Base-by-base conservation (phyloP, 148 eudicot genomes). In the Cornus suecica region DNA sequence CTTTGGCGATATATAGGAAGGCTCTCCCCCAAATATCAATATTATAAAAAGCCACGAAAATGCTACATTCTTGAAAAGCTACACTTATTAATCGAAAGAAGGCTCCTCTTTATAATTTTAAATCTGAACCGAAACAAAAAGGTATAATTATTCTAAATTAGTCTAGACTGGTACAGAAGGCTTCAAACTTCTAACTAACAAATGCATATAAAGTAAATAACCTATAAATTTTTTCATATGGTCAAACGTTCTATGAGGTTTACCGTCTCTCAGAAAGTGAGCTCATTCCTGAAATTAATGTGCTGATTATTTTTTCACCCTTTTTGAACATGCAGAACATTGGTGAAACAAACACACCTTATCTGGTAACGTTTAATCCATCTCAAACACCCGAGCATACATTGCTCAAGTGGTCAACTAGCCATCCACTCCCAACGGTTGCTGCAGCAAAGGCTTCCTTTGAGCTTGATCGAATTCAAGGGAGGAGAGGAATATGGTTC, bases 401-500 rank as follows among this genome's bases (percentile, higher is more conserved):
- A 34, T 37, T 90, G 88, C 93, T 92, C 1, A 89, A 89, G 74
- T 95, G 99, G 99, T 76, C 88, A 68, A 87, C 94, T 8, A 92
- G 97, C 42, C 99, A 95, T 81, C 97, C 99, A 27, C 83, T 89
- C 31, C 99, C 99, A 51, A 91, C 97, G 24, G 94, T 92, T 72
- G 93, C 97, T 56, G 94, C 99, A 78, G 80, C 97, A 75, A 91
- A 92, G 82, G 94, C 99, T 77, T 89, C 97, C 73, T 66, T 76
- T 70, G 86, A 89, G 85, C 85, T 95, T 69, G 71, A 67, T 75
- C 69, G 70, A 27, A 91, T 95, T 83, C 99, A 96, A 91, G 99
- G 99, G 73, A 88, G 85, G 84, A 86, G 99, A 75, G 89, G 97
- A 77, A 85, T 96, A 74, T 96, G 99, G 99, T 96, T 93, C 71